Conservation (phyloP, 768 basidiomycete genomes). For the Lactarius evosmus region DNA sequence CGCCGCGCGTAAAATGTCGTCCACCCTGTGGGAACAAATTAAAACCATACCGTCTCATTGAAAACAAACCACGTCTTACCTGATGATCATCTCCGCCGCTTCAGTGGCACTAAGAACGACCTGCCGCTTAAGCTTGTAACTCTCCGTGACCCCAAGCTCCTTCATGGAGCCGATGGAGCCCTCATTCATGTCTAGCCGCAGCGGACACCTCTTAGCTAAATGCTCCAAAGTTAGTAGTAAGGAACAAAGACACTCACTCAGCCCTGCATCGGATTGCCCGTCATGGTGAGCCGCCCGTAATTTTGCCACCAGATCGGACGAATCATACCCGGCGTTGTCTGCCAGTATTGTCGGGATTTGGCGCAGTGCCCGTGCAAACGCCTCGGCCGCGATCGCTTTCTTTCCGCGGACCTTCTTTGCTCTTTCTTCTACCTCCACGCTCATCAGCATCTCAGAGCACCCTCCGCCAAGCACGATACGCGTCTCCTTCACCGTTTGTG, state of each 20-base stretch:
- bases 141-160: conserved; percentile 87
- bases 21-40: conserved; percentile 53
- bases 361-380: conserved; percentile 82
- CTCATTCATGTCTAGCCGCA: conserved; percentile 73
- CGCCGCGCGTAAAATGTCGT: conserved; percentile 84
- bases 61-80: conserved; percentile 46
- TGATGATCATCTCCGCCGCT: conserved; percentile 97
- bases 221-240: conserved; percentile 4
- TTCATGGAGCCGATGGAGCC: conserved; percentile 87
- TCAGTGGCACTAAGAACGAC: conserved; percentile 93
- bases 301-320: conserved; percentile 88
- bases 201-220: not conserved
- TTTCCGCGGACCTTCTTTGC: conserved; percentile 85
- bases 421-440: conserved; percentile 87
- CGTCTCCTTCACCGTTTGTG: conserved; percentile 97
- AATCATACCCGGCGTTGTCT: conserved; percentile 97
- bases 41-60: not conserved
- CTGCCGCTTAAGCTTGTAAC: conserved; percentile 95
- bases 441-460: conserved; percentile 98
- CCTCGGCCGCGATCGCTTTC: conserved; percentile 92
- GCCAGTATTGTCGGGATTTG: conserved; percentile 97
- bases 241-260: conserved; percentile 53
- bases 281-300: conserved; percentile 94
- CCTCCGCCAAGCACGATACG: conserved; percentile 93
- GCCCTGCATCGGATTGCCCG: conserved; percentile 78